These are phyloP conservation scores for Thuidium tamariscinum DNA, from an alignment of 225 moss, liverwort and hornwort species.

Conservation along the genomic window DNA sequence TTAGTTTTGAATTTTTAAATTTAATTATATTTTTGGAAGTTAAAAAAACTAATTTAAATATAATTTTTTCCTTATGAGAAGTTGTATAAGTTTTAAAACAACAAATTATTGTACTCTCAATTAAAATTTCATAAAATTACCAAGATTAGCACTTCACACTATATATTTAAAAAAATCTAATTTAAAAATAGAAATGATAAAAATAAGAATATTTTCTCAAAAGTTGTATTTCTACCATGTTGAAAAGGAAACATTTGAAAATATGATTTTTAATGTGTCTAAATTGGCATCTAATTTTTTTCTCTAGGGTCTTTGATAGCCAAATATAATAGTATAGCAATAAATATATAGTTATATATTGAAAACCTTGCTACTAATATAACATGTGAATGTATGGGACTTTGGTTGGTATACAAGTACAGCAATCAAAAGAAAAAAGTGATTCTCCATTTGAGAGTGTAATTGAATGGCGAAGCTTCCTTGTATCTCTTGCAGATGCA, in stretches of 20 bases:
- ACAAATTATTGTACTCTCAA: background rate
- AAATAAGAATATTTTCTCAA: accelerated
- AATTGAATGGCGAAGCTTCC: slow-evolving; percentile 65
- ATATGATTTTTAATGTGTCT: accelerated
- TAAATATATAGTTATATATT: accelerated
- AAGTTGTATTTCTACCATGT: accelerated
- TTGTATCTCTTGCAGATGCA: slow-evolving; percentile 65
- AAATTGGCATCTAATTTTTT: background rate
- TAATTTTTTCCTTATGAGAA: accelerated
- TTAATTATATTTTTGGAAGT: background rate
- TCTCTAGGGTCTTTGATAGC: accelerated
- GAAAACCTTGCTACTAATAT: no score
- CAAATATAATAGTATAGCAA: accelerated
- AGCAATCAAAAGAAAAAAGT: slow-evolving; percentile 14
- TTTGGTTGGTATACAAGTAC: background rate
- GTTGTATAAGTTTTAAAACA: background rate
- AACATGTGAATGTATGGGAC: no score
- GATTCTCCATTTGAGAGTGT: slow-evolving; percentile 5
- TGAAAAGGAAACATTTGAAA: accelerated
- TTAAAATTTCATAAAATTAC: background rate
- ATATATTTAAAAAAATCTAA: background rate
- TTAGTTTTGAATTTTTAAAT: background rate
- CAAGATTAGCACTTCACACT: accelerated
- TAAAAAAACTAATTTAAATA: background rate
- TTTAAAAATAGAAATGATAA: no score